Base-by-base conservation (phyloP, 1,284 basidiomycete species). In the Malassezia japonica region DNA sequence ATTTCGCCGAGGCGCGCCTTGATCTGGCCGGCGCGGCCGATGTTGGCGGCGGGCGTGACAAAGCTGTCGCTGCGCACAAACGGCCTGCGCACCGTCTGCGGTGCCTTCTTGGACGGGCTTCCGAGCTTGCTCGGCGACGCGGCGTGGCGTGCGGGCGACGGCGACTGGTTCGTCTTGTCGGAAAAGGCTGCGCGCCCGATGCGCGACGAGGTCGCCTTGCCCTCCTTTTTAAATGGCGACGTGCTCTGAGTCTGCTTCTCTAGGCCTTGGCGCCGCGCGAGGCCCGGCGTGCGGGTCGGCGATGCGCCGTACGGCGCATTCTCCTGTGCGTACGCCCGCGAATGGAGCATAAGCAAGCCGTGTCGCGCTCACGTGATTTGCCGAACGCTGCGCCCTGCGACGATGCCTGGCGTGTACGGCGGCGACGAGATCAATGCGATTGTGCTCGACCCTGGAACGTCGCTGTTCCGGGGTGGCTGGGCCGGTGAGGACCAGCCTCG, bases 401-500 rank as follows among this genome's bases (percentile, higher is more conserved):
- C 25, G 32, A 71, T 70, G 65, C 65, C 68, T 25, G 68, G 68
- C 31, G 59, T 72, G 37, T 72, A 70, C 49, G 70, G 70, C 47
- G 70, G 70, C 38, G 87, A 90, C 72, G 88, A 91, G 77, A 90
- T 98, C 39, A 87, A 89, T 43, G 94, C 92, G 20, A 78, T 98
- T 48, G 94, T 98, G 32, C 77, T 98, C 48, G 94, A 98, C 76
- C 85, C 95, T 68, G 94, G 94, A 40, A 80, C 86, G 32, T 85
- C 86, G 40, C 85, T 87, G 16, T 78, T 90, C 53, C 84, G 92
- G 67, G 89, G 87, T 20, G 94, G 94, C 57, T 75, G 59, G 62
- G 92, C 94, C 15, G 94, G 94, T 43, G 92, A 98, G 75, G 94
- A 99, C 71, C 82, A 86, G 13, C 94, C 94, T 25, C 89, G 90